Conservation (phyloP, 305 asterid species). For the Fraxinus floribunda region DNA sequence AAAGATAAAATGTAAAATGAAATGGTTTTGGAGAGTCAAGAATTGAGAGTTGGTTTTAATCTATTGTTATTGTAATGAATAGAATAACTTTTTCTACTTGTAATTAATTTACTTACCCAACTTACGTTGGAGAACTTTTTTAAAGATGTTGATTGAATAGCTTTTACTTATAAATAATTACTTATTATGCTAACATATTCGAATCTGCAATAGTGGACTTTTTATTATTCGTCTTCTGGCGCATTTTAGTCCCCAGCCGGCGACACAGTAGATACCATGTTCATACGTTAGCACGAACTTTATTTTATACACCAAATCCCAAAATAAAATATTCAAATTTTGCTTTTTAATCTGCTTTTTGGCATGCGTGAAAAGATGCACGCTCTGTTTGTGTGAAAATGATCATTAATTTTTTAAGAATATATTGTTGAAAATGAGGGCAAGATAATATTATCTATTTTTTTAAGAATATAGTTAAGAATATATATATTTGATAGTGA, state of each 20-base stretch:
- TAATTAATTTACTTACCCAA: neutral
- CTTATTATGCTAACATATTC: neutral
- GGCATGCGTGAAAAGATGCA: conserved; percentile 41
- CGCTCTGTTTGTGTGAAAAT: neutral
- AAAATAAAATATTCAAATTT: neutral
- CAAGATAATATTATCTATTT: neutral
- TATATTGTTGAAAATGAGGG: neutral
- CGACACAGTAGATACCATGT: conserved; percentile 19
- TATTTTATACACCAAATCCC: conserved; percentile 10
- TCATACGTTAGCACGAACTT: neutral
- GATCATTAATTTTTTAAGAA: neutral
- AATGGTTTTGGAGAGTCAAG: neutral
- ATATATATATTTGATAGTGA: too few relatives aligned
- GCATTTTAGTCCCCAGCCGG: conserved; percentile 26
- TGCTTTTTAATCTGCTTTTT: conserved; percentile 22
- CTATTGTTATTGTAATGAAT: neutral
- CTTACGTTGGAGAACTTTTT: neutral
- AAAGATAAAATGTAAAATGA: neutral
- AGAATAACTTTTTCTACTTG: neutral
- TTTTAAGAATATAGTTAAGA: too few relatives aligned
- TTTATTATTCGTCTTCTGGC: conserved; percentile 9
- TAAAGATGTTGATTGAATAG: neutral
- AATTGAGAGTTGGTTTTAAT: neutral
- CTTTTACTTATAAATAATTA: neutral
- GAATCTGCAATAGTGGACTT: conserved; percentile 20